Evolutionary conservation across 2,329 filamentous ascomycete species (phyloP), one percentile per base, ranked within the genome.

Genomic region (Botrytis paeoniae): DNA sequence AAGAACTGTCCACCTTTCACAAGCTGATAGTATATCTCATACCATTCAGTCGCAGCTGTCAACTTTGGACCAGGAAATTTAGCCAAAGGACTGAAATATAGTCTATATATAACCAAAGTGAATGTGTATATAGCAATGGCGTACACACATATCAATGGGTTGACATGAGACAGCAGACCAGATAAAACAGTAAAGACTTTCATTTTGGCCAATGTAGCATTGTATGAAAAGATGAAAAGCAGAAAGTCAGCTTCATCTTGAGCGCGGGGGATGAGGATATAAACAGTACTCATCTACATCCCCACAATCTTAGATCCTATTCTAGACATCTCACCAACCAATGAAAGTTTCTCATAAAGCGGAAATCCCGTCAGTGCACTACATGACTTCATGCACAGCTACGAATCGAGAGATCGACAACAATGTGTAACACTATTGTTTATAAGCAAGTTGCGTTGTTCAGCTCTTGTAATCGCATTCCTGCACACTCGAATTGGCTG

Each of bases 11-110:
- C 70, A 9, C 81, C 81, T 12, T 82, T 78, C 54, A 83, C 73
- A 35, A 85, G 78, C 72, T 86, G 84, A 72, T 85, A 85, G 76
- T 84, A 86, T 8, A 73, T 70, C 39, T 79, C 76, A 57, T 80
- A 80, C 78, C 74, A 79, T n/a, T 62, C 61, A 3, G 78, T 80
- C 29, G 79, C 76, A 4, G 81, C 81, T 22, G 81, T 80, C 1
- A 80, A 70, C 29, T 75, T 80, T 3, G 81, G 81, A 9, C 81
- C 81, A 5, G 78, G 80, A 66, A 82, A 81, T 1, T 73, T 60
- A 20, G 79, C 75, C 29, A 82, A 73, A 25, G 81, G 81, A 71
- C 81, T 80, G 12, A 82, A 77, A 73, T 78, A 82, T 14, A 83
- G 77, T 45, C 81, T 79, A n/a, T 74, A 76, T 39, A 73, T 68